These are phyloP conservation scores for Fusarium bulbicola DNA, from an alignment of 2,329 filamentous ascomycete genomes.

Conservation along the genomic window DNA sequence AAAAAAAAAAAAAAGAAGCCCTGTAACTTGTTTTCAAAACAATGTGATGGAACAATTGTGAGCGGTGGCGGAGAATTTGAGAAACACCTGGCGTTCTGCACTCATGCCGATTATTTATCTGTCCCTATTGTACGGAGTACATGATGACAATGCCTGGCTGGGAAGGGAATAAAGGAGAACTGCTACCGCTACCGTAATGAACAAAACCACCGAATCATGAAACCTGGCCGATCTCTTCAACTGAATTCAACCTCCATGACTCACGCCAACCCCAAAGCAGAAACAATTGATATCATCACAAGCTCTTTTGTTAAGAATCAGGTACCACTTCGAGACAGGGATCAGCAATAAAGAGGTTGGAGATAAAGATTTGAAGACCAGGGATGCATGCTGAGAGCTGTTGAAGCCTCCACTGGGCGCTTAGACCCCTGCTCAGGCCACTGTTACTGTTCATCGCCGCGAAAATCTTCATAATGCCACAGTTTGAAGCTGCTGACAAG, in stretches of 20 bases:
- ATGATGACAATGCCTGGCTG: too few relatives aligned
- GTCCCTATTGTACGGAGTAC: neutral
- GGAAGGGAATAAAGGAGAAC: neutral
- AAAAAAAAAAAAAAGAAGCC: too few relatives aligned
- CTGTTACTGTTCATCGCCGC: too few relatives aligned
- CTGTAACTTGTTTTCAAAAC: neutral
- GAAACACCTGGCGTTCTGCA: neutral
- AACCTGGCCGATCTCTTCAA: neutral
- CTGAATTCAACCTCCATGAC: neutral
- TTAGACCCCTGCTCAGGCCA: neutral
- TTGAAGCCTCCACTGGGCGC: neutral
- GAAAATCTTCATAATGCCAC: rapidly evolving
- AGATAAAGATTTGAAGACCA: neutral
- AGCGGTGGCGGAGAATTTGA: conserved; percentile 16
- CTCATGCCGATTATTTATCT: neutral
- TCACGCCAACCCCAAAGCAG: neutral
- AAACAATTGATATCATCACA: neutral
- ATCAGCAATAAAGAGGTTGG: conserved; percentile 20
- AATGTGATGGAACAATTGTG: conserved; percentile 15
- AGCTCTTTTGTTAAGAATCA: neutral
- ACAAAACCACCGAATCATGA: neutral
- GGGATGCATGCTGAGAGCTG: neutral
- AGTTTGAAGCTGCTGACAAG: rapidly evolving
- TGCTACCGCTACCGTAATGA: neutral
- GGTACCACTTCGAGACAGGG: neutral